These are phyloP conservation scores for Fusarium avenaceum DNA, from an alignment of 2,329 filamentous ascomycete genomes.

Conservation along the genomic window DNA sequence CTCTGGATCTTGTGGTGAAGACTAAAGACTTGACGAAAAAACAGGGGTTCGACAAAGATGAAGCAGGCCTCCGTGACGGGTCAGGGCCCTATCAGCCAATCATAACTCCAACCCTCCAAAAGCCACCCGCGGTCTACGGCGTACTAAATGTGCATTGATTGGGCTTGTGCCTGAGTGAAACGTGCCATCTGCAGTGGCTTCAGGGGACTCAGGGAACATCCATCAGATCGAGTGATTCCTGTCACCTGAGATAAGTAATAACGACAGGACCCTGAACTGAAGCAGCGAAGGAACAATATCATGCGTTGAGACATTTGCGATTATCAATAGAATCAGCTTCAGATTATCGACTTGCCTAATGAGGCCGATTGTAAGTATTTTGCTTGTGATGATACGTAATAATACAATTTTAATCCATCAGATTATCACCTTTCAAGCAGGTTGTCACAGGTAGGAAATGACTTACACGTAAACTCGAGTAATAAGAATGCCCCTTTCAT, in stretches of 20 bases:
- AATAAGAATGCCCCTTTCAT: not conserved
- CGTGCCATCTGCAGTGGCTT: conserved; percentile 18
- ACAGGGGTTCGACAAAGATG: conserved; percentile 17
- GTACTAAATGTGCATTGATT: conserved; percentile 32
- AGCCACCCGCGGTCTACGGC: conserved; percentile 34
- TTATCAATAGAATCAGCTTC: conserved; percentile 14
- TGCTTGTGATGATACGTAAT: not conserved
- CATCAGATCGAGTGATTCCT: too few species aligned
- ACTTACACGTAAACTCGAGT: conserved; percentile 16
- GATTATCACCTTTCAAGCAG: conserved; percentile 11
- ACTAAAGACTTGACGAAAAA: not conserved
- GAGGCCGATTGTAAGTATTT: not conserved
- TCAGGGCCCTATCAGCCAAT: conserved; percentile 34
- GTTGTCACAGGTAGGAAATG: conserved; percentile 4
- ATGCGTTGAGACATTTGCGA: conserved; percentile 7
- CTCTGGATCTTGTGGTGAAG: conserved; percentile 11
- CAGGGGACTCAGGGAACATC: too few species aligned
- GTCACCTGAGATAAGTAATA: too few species aligned
- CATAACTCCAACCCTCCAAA: conserved; percentile 21
- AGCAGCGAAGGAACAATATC: conserved; percentile 16
- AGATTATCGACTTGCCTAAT: conserved; percentile 8
- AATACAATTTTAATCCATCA: not conserved
- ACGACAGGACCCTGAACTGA: conserved; percentile 2
- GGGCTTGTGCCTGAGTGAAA: conserved; percentile 46
- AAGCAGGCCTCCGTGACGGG: conserved; percentile 38